Conservation (phyloP, 1,139 yeast genomes). For the Kodamaea sp. region DNA sequence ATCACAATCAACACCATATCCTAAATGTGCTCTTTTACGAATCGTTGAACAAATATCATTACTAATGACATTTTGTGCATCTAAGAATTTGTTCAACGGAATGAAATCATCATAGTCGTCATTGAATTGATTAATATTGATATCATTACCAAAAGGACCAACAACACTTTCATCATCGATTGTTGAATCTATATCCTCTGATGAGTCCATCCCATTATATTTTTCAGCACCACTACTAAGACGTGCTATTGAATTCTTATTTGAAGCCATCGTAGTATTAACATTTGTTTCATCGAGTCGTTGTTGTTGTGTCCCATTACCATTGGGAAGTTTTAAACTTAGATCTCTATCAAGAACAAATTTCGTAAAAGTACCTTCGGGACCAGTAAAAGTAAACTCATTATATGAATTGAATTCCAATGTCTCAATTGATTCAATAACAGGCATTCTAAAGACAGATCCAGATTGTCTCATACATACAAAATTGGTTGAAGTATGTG, state of each 20-base stretch:
- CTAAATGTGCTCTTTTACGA: constrained; percentile 63
- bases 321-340: constrained; percentile 1
- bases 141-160: constrained; percentile 12
- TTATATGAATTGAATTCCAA: constrained; percentile 68
- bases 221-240: constrained; percentile 18
- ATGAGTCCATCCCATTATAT: constrained; percentile 19
- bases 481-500: constrained; percentile 50
- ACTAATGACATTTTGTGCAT: constrained; percentile 39
- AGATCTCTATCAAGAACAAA: constrained; percentile 22
- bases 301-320: background rate
- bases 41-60: constrained; percentile 68
- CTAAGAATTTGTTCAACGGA: constrained; percentile 32
- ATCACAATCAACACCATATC: constrained; percentile 72
- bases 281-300: background rate
- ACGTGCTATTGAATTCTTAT: constrained; percentile 11
- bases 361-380: constrained; percentile 50
- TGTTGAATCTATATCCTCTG: constrained; percentile 31
- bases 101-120: constrained; percentile 26
- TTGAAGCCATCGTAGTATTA: background rate
- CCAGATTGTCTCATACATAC: constrained; percentile 92
- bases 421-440: constrained; percentile 62
- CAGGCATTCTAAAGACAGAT: constrained; percentile 76
- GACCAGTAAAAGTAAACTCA: constrained; percentile 65
- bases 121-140: constrained; percentile 14
- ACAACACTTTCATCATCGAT: constrained; percentile 29